Conservation (phyloP, 768 basidiomycete genomes). For the Podaxis sp. region DNA sequence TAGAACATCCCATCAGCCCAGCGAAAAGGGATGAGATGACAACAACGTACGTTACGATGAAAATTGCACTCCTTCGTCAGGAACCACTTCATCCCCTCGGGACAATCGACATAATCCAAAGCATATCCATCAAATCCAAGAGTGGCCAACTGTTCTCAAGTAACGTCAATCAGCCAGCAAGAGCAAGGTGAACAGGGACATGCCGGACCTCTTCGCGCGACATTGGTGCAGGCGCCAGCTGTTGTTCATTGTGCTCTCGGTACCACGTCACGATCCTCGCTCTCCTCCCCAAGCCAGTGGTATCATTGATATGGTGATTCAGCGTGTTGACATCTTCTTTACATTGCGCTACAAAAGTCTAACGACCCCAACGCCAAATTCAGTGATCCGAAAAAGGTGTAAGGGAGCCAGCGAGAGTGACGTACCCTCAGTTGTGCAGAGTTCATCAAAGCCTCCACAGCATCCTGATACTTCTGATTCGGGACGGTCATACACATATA, state of each 20-base stretch:
- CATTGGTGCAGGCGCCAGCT: conserved; percentile 50
- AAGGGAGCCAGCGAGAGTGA: neutral
- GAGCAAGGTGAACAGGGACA: neutral
- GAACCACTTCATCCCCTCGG: conserved; percentile 70
- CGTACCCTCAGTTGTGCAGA: conserved; percentile 59
- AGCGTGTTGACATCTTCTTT: conserved; percentile 76
- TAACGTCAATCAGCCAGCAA: neutral
- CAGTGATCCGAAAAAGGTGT: neutral
- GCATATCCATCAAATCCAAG: conserved; percentile 81
- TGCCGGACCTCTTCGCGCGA: conserved; percentile 49
- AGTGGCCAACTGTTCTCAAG: conserved; percentile 41
- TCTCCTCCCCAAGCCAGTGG: conserved; percentile 45
- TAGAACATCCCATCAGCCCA: conserved; percentile 19
- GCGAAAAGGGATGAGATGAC: neutral
- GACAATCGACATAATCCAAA: conserved; percentile 75
- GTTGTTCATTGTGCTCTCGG: conserved; percentile 36
- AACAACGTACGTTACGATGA: conserved; percentile 62
- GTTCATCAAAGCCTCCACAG: conserved; percentile 72
- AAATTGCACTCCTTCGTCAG: conserved; percentile 58
- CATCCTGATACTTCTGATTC: conserved; percentile 54
- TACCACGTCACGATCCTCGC: conserved; percentile 67
- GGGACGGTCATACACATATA: conserved; percentile 68
- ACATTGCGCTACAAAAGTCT: conserved; percentile 87
- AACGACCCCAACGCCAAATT: neutral
- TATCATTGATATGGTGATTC: conserved; percentile 65